A percentile compares a stretch with the other conserved stretches of the same genome.
phyloP scores from a whole-genome alignment of 2,329 filamentous ascomycete species.

The Proliferodiscus dingleyae region DNA sequence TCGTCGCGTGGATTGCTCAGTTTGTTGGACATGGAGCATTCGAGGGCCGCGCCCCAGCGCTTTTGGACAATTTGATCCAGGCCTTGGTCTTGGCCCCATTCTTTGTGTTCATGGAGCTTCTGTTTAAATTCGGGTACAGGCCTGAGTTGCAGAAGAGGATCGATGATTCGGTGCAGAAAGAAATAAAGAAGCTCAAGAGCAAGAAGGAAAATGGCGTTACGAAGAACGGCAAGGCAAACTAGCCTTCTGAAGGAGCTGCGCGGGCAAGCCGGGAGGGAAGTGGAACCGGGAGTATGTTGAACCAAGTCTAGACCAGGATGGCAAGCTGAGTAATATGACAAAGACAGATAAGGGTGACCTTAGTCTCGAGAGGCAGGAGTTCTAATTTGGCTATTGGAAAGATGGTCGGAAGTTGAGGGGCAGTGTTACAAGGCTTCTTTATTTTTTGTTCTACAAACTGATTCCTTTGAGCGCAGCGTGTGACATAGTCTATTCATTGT shows the following conservation, averaged over 20 bases:
- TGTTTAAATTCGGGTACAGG: slow-evolving; percentile 88
- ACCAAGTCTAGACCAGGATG: too few species aligned
- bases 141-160: slow-evolving; percentile 80
- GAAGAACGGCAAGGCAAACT: slow-evolving; percentile 48
- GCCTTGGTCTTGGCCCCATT: slow-evolving; percentile 89
- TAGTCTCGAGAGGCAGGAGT: too few species aligned
- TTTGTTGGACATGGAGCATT: slow-evolving; percentile 89
- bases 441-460: background rate
- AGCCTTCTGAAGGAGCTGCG: slow-evolving; percentile 1
- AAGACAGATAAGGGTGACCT: too few species aligned
- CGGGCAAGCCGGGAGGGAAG: too few species aligned
- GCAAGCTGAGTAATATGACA: too few species aligned
- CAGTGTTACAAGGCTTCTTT: background rate
- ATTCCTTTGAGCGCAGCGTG: background rate
- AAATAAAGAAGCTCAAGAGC: slow-evolving; percentile 69
- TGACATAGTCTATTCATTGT: background rate
- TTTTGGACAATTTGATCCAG: slow-evolving; percentile 88
- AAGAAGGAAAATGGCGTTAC: slow-evolving; percentile 41
- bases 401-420: background rate
- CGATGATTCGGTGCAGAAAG: slow-evolving; percentile 67
- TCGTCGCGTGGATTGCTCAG: slow-evolving; percentile 79
- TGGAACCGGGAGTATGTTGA: too few species aligned
- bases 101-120: slow-evolving; percentile 93
- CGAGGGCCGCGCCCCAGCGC: slow-evolving; percentile 80
- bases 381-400: background rate